Evolutionary conservation across 176 grass and related monocot genomes (phyloP).

Genomic region (Ampelocalamus luodianensis): DNA sequence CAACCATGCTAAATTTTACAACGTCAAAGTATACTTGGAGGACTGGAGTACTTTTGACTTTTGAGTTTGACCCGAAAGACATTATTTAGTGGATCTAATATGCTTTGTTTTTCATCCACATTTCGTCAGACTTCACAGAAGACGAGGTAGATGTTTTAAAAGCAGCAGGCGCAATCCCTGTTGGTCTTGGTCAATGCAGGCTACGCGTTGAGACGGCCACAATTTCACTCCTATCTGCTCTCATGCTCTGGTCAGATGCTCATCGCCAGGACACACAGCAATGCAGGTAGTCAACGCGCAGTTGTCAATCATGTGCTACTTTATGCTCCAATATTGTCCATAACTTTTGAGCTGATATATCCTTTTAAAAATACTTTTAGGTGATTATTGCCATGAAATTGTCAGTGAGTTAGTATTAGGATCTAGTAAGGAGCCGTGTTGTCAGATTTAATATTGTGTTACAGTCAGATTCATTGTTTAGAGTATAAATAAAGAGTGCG

Average conservation of each 20-base stretch:
- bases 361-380: not conserved
- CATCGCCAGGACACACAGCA: constrained; percentile 23
- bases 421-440: too few species aligned
- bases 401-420: too few species aligned
- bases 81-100: not conserved
- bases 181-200: constrained; percentile 77
- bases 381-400: not conserved
- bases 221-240: constrained; percentile 67
- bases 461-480: too few species aligned
- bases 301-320: not conserved
- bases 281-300: constrained; percentile 21
- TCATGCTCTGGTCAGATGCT: constrained; percentile 94
- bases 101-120: constrained; percentile 9
- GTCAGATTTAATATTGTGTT: too few species aligned
- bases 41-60: not conserved
- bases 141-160: constrained; percentile 76
- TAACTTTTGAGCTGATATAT: not conserved
- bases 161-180: constrained; percentile 59
- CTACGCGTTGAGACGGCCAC: constrained; percentile 90
- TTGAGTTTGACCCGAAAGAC: not conserved
- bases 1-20: not conserved
- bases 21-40: not conserved
- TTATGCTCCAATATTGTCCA: not conserved
- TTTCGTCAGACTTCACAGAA: constrained; percentile 74
- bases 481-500: too few species aligned